phyloP scores from a whole-genome alignment of 2,329 filamentous ascomycete species.

The Fusarium fracticaudum region DNA sequence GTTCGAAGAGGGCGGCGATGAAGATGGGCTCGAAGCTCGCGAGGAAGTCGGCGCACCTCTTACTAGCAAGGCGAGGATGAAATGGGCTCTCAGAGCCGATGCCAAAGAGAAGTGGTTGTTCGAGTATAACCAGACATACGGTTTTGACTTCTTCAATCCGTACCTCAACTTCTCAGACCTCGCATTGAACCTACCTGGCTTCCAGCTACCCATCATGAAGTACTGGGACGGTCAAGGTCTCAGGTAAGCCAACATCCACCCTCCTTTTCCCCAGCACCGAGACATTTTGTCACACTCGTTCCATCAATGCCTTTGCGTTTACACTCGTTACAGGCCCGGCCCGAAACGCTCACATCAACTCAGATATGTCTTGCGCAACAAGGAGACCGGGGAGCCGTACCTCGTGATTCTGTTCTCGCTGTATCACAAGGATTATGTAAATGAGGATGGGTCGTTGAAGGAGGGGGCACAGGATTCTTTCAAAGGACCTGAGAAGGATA shows the following conservation, averaged over 20 bases:
- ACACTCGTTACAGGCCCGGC: constrained; percentile 40
- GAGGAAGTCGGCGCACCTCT: constrained; percentile 60
- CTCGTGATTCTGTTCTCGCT: constrained; percentile 85
- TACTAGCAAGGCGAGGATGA: constrained; percentile 63
- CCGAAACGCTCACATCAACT: constrained; percentile 79
- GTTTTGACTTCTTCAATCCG: constrained; percentile 83
- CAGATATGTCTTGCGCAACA: constrained; percentile 92
- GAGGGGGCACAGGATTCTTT: constrained; percentile 47
- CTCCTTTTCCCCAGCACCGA: not conserved
- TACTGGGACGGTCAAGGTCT: constrained; percentile 84
- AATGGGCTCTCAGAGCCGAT: constrained; percentile 63
- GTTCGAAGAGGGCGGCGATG: constrained; percentile 74
- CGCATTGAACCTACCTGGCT: constrained; percentile 75
- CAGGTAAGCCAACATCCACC: constrained; percentile 62
- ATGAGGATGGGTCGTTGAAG: constrained; percentile 67
- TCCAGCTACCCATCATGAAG: constrained; percentile 76
- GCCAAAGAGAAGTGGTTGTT: constrained; percentile 65
- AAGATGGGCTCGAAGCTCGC: constrained; percentile 60
- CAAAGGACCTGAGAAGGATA: constrained; percentile 6
- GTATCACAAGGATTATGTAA: constrained; percentile 72
- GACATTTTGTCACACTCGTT: not conserved
- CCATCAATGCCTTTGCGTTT: constrained; percentile 35
- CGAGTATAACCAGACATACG: constrained; percentile 62
- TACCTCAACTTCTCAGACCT: constrained; percentile 87
- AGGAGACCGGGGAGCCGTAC: constrained; percentile 76